Evolutionary conservation across 2,329 filamentous ascomycete species (phyloP).

Genomic region (Dactylella cylindrospora): DNA sequence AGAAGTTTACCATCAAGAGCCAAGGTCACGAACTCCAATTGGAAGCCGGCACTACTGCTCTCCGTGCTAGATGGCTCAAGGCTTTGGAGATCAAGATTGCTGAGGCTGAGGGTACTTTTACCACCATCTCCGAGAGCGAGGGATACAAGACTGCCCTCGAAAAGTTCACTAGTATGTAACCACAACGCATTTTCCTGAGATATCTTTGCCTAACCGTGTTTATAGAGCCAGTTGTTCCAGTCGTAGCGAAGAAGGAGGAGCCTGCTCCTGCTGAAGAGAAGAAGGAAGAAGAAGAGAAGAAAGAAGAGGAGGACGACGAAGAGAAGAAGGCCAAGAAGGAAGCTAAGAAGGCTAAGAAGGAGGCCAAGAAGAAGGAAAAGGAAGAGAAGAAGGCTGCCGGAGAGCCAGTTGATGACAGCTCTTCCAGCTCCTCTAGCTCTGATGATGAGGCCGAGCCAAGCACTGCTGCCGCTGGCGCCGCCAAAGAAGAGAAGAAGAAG

Average conservation of each 20-base stretch:
- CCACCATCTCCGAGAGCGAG: constrained; percentile 73
- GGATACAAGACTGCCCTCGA: constrained; percentile 84
- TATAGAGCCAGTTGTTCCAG: constrained; percentile 50
- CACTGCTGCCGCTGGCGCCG: constrained; percentile 41
- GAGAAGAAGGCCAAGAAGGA: constrained; percentile 49
- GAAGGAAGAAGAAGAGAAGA: constrained; percentile 53
- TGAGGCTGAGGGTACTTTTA: constrained; percentile 79
- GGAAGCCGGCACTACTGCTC: constrained; percentile 71
- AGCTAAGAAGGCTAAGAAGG: constrained; percentile 48
- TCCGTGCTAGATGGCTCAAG: constrained; percentile 90
- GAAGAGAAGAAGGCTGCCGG: constrained; percentile 56
- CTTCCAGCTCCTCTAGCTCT: constrained; percentile 29
- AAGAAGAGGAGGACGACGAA: constrained; percentile 52
- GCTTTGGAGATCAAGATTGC: constrained; percentile 78
- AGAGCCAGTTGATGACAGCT: constrained; percentile 50
- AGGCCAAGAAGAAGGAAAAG: constrained; percentile 52
- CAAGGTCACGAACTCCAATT: constrained; percentile 92
- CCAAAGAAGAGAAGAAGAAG: constrained; percentile 58
- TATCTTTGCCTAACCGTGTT: too few relatives aligned
- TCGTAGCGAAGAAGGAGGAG: too few relatives aligned
- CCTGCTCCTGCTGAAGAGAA: constrained; percentile 52
- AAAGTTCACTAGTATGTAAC: constrained; percentile 58
- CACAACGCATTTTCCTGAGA: background rate
- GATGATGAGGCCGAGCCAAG: constrained; percentile 43
- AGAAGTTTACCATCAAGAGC: constrained; percentile 79